Conservation (phyloP, 2,329 filamentous ascomycete species). For the Hansfordia pulvinata region DNA sequence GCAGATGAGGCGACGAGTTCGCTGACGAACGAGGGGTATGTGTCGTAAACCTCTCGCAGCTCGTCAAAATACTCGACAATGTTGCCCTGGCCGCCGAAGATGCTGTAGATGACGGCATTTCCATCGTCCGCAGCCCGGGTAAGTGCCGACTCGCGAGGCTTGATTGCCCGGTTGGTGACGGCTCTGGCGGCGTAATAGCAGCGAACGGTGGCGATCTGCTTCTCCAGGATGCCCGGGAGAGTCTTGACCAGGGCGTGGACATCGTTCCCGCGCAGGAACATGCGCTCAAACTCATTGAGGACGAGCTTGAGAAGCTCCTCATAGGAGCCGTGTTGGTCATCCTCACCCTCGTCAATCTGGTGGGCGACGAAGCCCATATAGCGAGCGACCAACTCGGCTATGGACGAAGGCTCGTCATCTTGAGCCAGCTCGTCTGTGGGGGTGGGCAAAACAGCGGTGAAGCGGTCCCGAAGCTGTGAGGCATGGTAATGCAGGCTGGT, state of each 20-base stretch:
- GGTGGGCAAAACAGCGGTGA: conserved; percentile 70
- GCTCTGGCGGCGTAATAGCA: conserved; percentile 86
- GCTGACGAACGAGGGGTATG: conserved; percentile 81
- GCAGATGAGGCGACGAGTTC: conserved; percentile 73
- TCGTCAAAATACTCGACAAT: conserved; percentile 99
- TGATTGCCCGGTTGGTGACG: conserved; percentile 73
- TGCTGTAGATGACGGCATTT: conserved; percentile 75
- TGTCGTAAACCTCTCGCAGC: conserved; percentile 78
- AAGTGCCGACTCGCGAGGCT: conserved; percentile 85
- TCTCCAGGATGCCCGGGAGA: conserved; percentile 79
- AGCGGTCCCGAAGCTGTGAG: conserved; percentile 83
- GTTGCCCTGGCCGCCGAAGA: conserved; percentile 95
- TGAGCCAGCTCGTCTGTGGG: conserved; percentile 95
- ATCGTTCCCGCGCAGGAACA: conserved; percentile 89
- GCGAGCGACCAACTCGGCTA: conserved; percentile 79
- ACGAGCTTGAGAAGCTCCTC: conserved; percentile 86
- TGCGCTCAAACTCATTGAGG: conserved; percentile 91
- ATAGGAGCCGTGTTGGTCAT: conserved; percentile 77
- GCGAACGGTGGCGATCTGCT: conserved; percentile 81
- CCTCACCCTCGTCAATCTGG: conserved; percentile 86
- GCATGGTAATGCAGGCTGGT: conserved; percentile 94
- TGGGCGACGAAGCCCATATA: conserved; percentile 84
- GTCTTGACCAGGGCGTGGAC: conserved; percentile 79
- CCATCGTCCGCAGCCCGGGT: conserved; percentile 77
- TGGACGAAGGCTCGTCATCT: conserved; percentile 97